Evolutionary conservation across 2,329 filamentous ascomycete genomes (phyloP).

Genomic region (Zalaria obscura): DNA sequence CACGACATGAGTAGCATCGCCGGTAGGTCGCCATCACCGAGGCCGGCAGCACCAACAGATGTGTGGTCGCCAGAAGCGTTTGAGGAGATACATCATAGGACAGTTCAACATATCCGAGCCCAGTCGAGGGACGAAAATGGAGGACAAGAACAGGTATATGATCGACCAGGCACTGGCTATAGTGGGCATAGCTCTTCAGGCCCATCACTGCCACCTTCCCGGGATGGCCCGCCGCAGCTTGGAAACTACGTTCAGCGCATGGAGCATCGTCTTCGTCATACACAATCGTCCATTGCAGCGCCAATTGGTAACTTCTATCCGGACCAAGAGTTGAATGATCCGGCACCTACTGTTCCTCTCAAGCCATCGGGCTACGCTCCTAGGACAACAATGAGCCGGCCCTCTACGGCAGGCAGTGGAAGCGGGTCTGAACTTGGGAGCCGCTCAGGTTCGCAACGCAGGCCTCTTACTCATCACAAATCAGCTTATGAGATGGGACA

Average conservation of each 20-base stretch:
- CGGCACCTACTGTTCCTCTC: slow-evolving; percentile 19
- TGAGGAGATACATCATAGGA: slow-evolving; percentile 37
- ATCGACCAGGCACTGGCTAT: slow-evolving; percentile 14
- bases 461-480: slow-evolving; percentile 37
- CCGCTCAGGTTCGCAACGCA: slow-evolving; percentile 4
- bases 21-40: slow-evolving; percentile 28
- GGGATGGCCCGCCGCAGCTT: slow-evolving; percentile 51
- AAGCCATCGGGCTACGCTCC: slow-evolving; percentile 14
- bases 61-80: slow-evolving; percentile 91
- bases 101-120: slow-evolving; percentile 36
- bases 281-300: slow-evolving; percentile 38
- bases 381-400: slow-evolving; percentile 19
- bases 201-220: slow-evolving; percentile 14
- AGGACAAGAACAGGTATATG: slow-evolving; percentile 12
- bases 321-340: slow-evolving; percentile 22
- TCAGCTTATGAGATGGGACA: slow-evolving; percentile 62
- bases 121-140: slow-evolving; percentile 63
- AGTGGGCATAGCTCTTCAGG: slow-evolving; percentile 38
- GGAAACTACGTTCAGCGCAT: slow-evolving; percentile 84
- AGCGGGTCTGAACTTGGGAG: neutral
- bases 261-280: slow-evolving; percentile 64
- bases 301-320: slow-evolving; percentile 13
- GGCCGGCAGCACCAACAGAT: slow-evolving; percentile 45
- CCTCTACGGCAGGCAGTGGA: slow-evolving; percentile 6
- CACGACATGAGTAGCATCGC: slow-evolving; percentile 63